A percentile compares a stretch with the other conserved stretches of the same genome.
Evolutionary conservation across 2,329 filamentous ascomycete species (phyloP).

Genomic region (Penicillium fuscoglaucum): DNA sequence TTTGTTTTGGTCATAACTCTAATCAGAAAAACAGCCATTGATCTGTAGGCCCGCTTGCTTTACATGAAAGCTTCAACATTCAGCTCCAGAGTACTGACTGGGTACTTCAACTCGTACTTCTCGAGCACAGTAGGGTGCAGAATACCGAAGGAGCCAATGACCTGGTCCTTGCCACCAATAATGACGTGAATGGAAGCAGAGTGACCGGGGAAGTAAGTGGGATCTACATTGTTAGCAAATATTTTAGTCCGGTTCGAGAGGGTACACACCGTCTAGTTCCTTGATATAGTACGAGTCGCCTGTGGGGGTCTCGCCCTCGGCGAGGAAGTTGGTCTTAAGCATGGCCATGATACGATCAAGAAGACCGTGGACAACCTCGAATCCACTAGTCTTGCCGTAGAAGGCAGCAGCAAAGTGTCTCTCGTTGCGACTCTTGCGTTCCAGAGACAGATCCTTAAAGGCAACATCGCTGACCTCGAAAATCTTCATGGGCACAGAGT

Average conservation of each 20-base stretch:
- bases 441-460: constrained; percentile 78
- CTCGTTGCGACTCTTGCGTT: constrained; percentile 89
- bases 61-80: constrained; percentile 91
- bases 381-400: constrained; percentile 91
- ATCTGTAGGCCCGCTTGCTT: constrained; percentile 9
- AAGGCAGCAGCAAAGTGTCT: constrained; percentile 93
- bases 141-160: constrained; percentile 90
- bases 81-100: constrained; percentile 89
- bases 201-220: constrained; percentile 89
- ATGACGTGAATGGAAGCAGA: constrained; percentile 81
- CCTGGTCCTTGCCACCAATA: constrained; percentile 68
- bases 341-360: constrained; percentile 90
- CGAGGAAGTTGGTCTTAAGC: constrained; percentile 80
- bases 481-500: constrained; percentile 84
- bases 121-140: constrained; percentile 90
- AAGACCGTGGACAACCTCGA: constrained; percentile 92
- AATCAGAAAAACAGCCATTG: background rate
- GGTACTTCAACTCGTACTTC: constrained; percentile 89
- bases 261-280: constrained; percentile 70
- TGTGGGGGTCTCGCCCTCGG: constrained; percentile 62
- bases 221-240: constrained; percentile 52
- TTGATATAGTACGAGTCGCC: constrained; percentile 85
- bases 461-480: constrained; percentile 90
- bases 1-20: background rate
- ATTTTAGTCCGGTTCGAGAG: background rate